Evolutionary conservation across 2,329 filamentous ascomycete genomes (phyloP).

Genomic region (Colletotrichum cereale): DNA sequence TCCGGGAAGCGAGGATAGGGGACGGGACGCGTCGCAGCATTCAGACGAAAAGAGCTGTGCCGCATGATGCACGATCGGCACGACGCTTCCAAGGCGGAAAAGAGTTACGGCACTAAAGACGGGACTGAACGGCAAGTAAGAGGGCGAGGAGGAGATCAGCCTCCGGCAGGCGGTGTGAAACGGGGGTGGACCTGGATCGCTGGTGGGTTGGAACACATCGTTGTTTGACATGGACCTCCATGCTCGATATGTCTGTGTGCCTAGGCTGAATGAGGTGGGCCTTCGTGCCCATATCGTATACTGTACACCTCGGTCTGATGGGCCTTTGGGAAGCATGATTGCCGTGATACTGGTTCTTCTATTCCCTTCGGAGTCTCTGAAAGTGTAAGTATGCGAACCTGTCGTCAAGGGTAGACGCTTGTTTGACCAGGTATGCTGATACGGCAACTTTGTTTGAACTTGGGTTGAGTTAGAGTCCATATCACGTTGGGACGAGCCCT

Average conservation of each 20-base stretch:
- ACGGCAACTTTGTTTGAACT: conserved; percentile 4
- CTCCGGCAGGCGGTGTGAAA: conserved; percentile 17
- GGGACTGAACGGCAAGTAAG: not conserved
- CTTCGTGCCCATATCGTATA: not conserved
- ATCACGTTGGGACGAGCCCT: not conserved
- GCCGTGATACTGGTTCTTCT: conserved; percentile 11
- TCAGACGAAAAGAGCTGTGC: conserved; percentile 28
- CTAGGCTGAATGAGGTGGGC: not conserved
- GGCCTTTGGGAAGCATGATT: not conserved
- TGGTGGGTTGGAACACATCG: conserved; percentile 21
- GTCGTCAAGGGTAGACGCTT: not conserved
- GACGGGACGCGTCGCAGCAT: conserved; percentile 34
- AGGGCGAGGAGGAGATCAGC: not conserved
- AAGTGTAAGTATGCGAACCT: not conserved
- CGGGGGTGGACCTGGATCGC: conserved; percentile 4
- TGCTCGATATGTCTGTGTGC: conserved; percentile 15
- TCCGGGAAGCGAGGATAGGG: conserved; percentile 15
- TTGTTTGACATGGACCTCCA: conserved; percentile 32
- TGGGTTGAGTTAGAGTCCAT: not conserved
- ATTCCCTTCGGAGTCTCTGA: not conserved
- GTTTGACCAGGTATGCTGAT: not conserved
- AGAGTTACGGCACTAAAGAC: not conserved
- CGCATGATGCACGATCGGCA: conserved; percentile 29
- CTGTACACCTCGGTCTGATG: not conserved
- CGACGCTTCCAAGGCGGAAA: conserved; percentile 7